phyloP scores from a whole-genome alignment of 2,329 filamentous ascomycete species.

The Cercospora brassicicola region DNA sequence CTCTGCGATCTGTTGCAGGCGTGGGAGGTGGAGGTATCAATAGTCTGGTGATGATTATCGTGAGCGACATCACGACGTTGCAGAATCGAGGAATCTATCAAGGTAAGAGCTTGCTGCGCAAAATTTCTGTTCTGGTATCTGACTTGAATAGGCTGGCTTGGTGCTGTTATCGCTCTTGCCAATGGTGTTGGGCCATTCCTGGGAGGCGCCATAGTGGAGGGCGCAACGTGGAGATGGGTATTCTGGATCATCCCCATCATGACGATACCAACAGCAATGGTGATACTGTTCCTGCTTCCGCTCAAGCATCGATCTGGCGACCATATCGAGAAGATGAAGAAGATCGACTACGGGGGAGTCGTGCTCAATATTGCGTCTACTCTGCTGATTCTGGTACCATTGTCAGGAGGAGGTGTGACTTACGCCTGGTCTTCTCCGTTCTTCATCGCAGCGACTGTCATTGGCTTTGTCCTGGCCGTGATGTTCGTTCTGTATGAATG shows the following conservation, averaged over 20 bases:
- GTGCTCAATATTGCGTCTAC: conserved; percentile 57
- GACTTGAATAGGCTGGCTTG: conserved; percentile 37
- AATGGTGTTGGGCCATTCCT: conserved; percentile 53
- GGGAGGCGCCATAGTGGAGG: conserved; percentile 48
- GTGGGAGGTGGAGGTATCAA: conserved; percentile 63
- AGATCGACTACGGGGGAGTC: conserved; percentile 62
- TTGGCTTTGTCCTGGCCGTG: not conserved
- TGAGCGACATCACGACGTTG: conserved; percentile 60
- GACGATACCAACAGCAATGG: conserved; percentile 47
- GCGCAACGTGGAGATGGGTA: conserved; percentile 47
- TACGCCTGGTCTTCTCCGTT: conserved; percentile 58
- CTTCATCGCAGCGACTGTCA: conserved; percentile 49
- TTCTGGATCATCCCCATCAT: conserved; percentile 49
- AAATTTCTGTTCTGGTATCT: not conserved
- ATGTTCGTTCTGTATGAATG: conserved; percentile 57
- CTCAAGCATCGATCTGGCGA: conserved; percentile 49
- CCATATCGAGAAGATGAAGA: conserved; percentile 47
- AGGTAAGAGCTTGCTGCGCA: conserved; percentile 22
- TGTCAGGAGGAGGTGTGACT: conserved; percentile 55
- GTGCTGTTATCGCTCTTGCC: conserved; percentile 48
- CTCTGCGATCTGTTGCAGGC: conserved; percentile 61
- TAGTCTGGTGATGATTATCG: conserved; percentile 62
- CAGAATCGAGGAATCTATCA: conserved; percentile 58
- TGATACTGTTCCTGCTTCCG: conserved; percentile 54
- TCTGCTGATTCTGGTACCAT: conserved; percentile 62